Evolutionary conservation across 139 green algal species (phyloP).

Genomic region (Coccomyxa sp.): DNA sequence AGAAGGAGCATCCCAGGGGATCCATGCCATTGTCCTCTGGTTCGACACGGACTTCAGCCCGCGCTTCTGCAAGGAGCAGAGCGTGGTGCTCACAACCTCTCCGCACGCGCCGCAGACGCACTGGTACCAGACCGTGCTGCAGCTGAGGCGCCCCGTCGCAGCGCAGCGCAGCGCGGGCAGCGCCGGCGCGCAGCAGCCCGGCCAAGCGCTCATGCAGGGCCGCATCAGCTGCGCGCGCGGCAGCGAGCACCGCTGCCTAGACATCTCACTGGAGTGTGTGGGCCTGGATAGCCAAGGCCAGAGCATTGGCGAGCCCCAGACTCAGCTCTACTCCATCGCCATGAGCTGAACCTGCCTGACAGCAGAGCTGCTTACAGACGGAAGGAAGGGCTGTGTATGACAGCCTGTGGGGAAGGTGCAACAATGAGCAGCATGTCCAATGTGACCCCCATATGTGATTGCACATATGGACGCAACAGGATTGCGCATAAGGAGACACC

Average conservation of each 20-base stretch:
- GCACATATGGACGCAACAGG: no score
- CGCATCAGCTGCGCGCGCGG: constrained; percentile 69
- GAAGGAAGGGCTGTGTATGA: no score
- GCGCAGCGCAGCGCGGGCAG: not conserved
- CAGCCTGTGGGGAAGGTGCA: no score
- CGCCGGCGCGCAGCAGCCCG: not conserved
- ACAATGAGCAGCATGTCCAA: no score
- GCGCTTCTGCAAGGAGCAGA: constrained; percentile 74
- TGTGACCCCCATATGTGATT: no score
- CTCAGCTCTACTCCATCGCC: not conserved
- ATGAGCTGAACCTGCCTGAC: no score
- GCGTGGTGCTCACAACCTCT: constrained; percentile 77
- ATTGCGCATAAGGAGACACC: no score
- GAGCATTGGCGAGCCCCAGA: not conserved
- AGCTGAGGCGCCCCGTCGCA: constrained; percentile 38
- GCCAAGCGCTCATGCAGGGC: constrained; percentile 33
- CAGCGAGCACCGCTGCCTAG: constrained; percentile 60
- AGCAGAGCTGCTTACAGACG: no score
- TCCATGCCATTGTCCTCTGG: constrained; percentile 83
- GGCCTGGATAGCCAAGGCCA: constrained; percentile 21
- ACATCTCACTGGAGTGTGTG: constrained; percentile 63
- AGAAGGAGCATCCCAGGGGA: constrained; percentile 15
- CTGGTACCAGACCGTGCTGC: constrained; percentile 90
- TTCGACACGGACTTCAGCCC: constrained; percentile 89
- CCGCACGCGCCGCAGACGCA: constrained; percentile 70